Evolutionary conservation across 805 yeast genomes (phyloP).

Genomic region (Monosporozyma aerobia): DNA sequence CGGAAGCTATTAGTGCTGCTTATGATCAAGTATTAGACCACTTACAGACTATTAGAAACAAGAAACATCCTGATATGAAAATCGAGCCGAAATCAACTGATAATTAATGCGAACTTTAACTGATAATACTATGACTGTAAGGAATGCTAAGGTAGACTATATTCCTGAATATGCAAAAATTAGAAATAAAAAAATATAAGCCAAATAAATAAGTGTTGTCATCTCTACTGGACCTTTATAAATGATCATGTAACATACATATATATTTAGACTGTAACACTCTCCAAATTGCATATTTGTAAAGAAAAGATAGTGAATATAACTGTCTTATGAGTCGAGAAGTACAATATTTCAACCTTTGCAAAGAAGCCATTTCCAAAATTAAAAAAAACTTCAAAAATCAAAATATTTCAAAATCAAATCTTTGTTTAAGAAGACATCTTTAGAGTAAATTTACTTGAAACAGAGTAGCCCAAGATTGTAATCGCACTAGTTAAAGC

Average conservation of each 20-base stretch:
- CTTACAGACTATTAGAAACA: slow-evolving; percentile 27
- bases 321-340: neutral
- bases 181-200: no score
- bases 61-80: neutral
- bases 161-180: neutral
- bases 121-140: no score
- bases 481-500: neutral
- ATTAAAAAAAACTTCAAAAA: neutral
- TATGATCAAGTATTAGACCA: slow-evolving; percentile 36
- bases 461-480: neutral
- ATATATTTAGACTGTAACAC: neutral
- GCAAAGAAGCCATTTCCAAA: neutral
- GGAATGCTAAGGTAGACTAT: neutral
- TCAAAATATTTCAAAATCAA: neutral
- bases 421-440: neutral
- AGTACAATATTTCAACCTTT: neutral
- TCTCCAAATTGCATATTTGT: neutral
- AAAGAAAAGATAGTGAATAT: neutral
- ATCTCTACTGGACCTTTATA: neutral
- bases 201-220: neutral
- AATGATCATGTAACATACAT: neutral
- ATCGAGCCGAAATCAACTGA: neutral
- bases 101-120: neutral
- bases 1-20: slow-evolving; percentile 29
- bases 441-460: neutral